Percentiles rank a stretch among this genome's conserved stretches.
phyloP scores from a whole-genome alignment of 345 rosid species.

The Carallia brachiata region DNA sequence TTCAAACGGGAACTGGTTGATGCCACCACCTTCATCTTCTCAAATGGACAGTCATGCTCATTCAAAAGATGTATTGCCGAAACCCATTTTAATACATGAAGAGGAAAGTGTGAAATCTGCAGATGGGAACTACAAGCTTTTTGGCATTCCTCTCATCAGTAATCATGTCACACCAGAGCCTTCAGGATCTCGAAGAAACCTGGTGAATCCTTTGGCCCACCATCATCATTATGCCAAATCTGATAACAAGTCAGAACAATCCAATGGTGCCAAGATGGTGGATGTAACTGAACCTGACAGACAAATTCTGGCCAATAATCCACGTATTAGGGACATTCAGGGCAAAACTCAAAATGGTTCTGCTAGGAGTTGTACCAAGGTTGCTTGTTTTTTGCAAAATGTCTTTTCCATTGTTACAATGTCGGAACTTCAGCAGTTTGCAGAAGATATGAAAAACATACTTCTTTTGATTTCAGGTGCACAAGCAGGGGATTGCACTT shows the following conservation, averaged over 20 bases:
- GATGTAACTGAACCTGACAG: constrained; percentile 44
- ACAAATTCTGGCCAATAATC: constrained; percentile 28
- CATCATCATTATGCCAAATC: constrained; percentile 11
- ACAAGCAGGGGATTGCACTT: constrained; percentile 52
- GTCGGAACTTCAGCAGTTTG: not conserved
- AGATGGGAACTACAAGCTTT: constrained; percentile 45
- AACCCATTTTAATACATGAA: constrained; percentile 16
- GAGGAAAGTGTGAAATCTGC: constrained; percentile 28
- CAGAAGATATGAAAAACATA: no score
- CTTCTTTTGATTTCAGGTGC: constrained; percentile 32
- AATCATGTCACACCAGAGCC: constrained; percentile 23
- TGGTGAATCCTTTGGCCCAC: constrained; percentile 9
- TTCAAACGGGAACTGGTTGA: constrained; percentile 31
- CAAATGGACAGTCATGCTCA: constrained; percentile 21
- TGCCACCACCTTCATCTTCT: constrained; percentile 32
- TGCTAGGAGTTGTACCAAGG: constrained; percentile 53
- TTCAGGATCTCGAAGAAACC: constrained; percentile 3
- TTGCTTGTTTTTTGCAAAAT: constrained; percentile 3
- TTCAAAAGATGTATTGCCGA: constrained; percentile 14
- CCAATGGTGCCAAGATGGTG: constrained; percentile 18
- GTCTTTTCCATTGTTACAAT: not conserved
- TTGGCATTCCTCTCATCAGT: constrained; percentile 44
- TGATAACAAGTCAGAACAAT: constrained; percentile 29
- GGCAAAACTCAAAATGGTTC: constrained; percentile 36
- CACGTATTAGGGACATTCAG: constrained; percentile 35